Evolutionary conservation across 495 filamentous ascomycete species (phyloP).

Genomic region (Talaromyces thailandensis): DNA sequence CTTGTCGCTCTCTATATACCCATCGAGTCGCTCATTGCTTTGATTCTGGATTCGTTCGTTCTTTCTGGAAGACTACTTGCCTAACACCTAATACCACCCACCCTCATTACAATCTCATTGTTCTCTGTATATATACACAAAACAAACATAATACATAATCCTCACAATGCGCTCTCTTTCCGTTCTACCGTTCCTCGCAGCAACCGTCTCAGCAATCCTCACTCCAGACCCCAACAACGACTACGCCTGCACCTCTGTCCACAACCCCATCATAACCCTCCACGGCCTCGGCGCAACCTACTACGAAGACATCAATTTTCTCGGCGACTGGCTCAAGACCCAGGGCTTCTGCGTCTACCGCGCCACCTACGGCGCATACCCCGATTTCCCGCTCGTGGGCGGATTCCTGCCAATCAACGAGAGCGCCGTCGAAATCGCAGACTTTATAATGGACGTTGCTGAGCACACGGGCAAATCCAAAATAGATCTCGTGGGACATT

Average conservation of each 20-base stretch:
- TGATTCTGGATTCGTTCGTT: neutral
- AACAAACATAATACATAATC: neutral
- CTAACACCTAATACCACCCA: neutral
- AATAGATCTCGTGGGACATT: slow-evolving; percentile 45
- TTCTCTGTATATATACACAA: neutral
- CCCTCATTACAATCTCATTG: neutral
- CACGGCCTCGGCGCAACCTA: slow-evolving; percentile 44
- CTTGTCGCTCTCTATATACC: neutral
- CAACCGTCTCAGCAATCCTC: slow-evolving; percentile 11
- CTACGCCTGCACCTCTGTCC: slow-evolving; percentile 27
- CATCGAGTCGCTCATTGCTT: neutral
- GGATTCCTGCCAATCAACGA: slow-evolving; percentile 34
- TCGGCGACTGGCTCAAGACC: slow-evolving; percentile 40
- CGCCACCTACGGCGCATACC: slow-evolving; percentile 41
- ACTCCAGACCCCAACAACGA: slow-evolving; percentile 26
- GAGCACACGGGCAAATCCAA: slow-evolving; percentile 28
- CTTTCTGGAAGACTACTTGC: neutral
- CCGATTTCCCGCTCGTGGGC: slow-evolving; percentile 35
- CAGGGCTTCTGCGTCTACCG: slow-evolving; percentile 46
- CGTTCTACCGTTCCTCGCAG: neutral
- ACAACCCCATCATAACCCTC: slow-evolving; percentile 38
- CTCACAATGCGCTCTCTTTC: neutral
- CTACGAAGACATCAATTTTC: slow-evolving; percentile 43
- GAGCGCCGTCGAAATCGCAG: slow-evolving; percentile 40
- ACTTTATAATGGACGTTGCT: slow-evolving; percentile 36